Evolutionary conservation across 148 eudicot species (phyloP).

Genomic region (Nepenthes gracilis): DNA sequence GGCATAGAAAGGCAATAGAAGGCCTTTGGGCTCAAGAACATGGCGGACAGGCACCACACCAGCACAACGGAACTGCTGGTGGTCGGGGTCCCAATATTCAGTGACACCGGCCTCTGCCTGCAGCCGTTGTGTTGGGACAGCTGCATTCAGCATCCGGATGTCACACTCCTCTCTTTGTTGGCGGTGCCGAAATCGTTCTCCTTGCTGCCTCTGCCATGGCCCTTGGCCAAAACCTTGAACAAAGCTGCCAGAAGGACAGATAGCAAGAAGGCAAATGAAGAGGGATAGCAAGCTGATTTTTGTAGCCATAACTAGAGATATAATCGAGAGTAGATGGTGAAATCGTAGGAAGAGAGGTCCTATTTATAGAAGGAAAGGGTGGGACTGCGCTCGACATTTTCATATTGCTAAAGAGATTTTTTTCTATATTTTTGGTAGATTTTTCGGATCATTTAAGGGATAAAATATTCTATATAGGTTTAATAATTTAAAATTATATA

Average conservation of each 20-base stretch:
- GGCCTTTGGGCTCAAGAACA: constrained; percentile 42
- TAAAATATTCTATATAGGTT: too few relatives aligned
- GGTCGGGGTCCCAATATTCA: constrained; percentile 49
- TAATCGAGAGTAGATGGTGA: too few relatives aligned
- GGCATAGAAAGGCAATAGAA: constrained; percentile 57
- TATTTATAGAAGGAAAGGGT: too few relatives aligned
- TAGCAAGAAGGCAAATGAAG: neutral
- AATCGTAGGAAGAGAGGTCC: too few relatives aligned
- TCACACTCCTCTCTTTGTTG: constrained; percentile 32
- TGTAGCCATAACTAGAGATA: neutral
- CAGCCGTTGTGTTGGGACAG: constrained; percentile 34
- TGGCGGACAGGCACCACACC: constrained; percentile 47
- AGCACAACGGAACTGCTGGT: constrained; percentile 56
- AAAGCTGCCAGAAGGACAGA: neutral
- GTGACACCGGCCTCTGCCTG: constrained; percentile 57
- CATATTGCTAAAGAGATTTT: too few relatives aligned
- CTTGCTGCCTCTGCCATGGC: neutral
- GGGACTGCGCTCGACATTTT: too few relatives aligned
- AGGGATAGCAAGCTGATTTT: neutral
- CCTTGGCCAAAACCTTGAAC: neutral
- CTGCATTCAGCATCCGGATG: constrained; percentile 34
- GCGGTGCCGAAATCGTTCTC: neutral
- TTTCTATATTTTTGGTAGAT: too few relatives aligned
- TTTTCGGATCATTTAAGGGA: too few relatives aligned
- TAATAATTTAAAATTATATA: too few relatives aligned